Conservation (phyloP, 176 grass and related monocot genomes). For the Tillandsia leiboldiana region DNA sequence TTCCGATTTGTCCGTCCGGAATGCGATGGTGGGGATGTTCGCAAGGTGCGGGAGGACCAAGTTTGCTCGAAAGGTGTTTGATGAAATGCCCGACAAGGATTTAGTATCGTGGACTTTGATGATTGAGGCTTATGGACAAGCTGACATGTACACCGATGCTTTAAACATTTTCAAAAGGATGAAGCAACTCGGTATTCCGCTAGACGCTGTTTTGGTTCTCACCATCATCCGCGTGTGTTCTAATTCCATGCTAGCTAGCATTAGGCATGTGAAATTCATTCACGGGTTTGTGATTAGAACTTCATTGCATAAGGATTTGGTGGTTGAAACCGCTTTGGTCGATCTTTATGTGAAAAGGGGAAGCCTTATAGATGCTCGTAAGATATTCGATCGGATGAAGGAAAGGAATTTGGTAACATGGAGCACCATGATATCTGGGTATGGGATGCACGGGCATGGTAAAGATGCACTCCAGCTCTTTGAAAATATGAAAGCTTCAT, state of each 20-base stretch:
- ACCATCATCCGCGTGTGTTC: slow-evolving; percentile 7
- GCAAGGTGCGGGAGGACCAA: slow-evolving; percentile 6
- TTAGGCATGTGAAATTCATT: slow-evolving; percentile 14
- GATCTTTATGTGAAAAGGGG: slow-evolving; percentile 18
- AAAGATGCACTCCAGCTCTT: slow-evolving; percentile 15
- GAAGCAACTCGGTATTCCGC: slow-evolving; percentile 9
- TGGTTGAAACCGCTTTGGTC: slow-evolving; percentile 15
- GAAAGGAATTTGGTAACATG: slow-evolving; percentile 19
- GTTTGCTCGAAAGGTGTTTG: slow-evolving; percentile 12
- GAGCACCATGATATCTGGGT: slow-evolving; percentile 27
- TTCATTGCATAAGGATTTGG: slow-evolving; percentile 8
- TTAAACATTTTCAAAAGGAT: slow-evolving; percentile 16
- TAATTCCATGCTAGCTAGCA: slow-evolving; percentile 14
- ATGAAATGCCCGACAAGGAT: slow-evolving; percentile 17
- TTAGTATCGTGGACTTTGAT: slow-evolving; percentile 23
- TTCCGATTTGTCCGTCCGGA: slow-evolving; percentile 11
- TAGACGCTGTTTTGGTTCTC: slow-evolving; percentile 16
- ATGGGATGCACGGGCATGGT: slow-evolving; percentile 26
- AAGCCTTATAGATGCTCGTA: slow-evolving; percentile 5
- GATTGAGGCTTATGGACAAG: slow-evolving; percentile 18
- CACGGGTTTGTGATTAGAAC: slow-evolving; percentile 7
- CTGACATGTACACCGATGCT: slow-evolving; percentile 7
- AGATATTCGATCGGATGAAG: slow-evolving; percentile 16
- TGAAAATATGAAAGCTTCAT: slow-evolving; percentile 8
- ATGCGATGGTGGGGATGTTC: slow-evolving; percentile 19